A percentile compares a stretch with the other conserved stretches of the same genome.
Evolutionary conservation across 805 yeast genomes (phyloP).

Genomic region (Pichia ethanolica): DNA sequence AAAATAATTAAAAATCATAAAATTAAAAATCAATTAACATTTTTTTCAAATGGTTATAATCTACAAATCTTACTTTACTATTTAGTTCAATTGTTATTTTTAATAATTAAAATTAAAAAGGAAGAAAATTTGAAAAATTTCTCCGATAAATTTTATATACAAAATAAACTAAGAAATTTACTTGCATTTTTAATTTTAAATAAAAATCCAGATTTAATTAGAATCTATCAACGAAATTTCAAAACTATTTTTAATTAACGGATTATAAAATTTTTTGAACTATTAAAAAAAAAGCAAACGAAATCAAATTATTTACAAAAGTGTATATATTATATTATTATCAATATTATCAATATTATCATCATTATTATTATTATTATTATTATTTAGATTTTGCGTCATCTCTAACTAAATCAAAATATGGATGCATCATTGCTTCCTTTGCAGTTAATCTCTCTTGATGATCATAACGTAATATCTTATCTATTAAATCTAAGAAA

Average conservation of each 20-base stretch:
- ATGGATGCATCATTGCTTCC: constrained; percentile 75
- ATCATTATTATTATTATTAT: background rate
- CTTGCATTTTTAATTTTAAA: constrained; percentile 18
- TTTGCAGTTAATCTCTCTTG: constrained; percentile 81
- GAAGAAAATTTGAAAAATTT: background rate
- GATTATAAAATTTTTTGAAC: background rate
- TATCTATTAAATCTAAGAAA: constrained; percentile 74
- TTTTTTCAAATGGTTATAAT: background rate
- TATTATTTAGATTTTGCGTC: constrained; percentile 3
- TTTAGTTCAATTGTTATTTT: constrained; percentile 8
- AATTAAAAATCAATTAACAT: constrained; percentile 6
- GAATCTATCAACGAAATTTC: constrained; percentile 6
- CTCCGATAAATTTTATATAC: background rate
- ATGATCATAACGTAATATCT: constrained; percentile 77
- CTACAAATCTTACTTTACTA: constrained; percentile 8
- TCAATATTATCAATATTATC: too few relatives aligned
- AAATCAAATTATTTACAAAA: too few relatives aligned
- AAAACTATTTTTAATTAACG: background rate
- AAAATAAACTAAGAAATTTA: constrained; percentile 7
- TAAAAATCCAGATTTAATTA: constrained; percentile 13
- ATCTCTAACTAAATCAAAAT: constrained; percentile 28
- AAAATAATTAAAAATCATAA: constrained; percentile 4
- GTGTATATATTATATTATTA: too few relatives aligned
- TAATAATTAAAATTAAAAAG: background rate
- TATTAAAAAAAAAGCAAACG: too few relatives aligned